Base-by-base conservation (phyloP, 1,284 basidiomycete genomes). In the Ustilago xerochloae region DNA sequence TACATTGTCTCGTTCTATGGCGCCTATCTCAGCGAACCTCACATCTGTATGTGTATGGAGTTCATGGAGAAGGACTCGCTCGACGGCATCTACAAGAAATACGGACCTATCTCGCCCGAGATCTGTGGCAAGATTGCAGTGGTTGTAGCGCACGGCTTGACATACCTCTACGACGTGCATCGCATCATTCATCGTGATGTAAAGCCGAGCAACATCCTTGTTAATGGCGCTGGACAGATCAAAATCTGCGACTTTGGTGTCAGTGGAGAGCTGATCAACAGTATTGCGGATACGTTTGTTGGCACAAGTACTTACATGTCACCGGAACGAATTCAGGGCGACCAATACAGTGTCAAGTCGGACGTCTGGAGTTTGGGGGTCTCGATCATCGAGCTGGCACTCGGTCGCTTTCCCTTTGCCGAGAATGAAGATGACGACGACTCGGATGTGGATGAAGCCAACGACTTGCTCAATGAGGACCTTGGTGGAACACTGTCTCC, bases 101-200 rank as follows among this genome's bases (percentile, higher is more conserved):
- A 92, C 73, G 97, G 96, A 0, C 89, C 94, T 3, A 92, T 99
- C 75, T 89, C 92, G 65, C 91, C 96, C 71, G 89, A 92, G 33
- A 90, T 99, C 22, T 93, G 97, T 20, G 92, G 91, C 41, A 91
- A 92, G 84, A 92, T 99, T 57, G 94, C 95, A 8, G 88, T 94
- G 57, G 91, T 92, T 0, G 97, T 99, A n/a, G 87, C 98, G 43
- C 91, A 93, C 70, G 96, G 96, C 8, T 86, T 99, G 81, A 94
- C 93, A 15, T 99, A 99, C 85, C 89, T 99, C n/a, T 99, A 99
- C 85, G 97, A 99, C 83, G 92, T 92, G 1, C 97, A 99, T 85
- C 90, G 94, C n/a, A 99, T 99, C 85, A 99, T 99, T 79, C 96
- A 99, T 85, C 91, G 97, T 84, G 96, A 99, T 82, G 98, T 99